A percentile compares a stretch with the other conserved stretches of the same genome.
Conservation (phyloP, 108 stramenopile genomes). For the Schizochytrium sp. region DNA sequence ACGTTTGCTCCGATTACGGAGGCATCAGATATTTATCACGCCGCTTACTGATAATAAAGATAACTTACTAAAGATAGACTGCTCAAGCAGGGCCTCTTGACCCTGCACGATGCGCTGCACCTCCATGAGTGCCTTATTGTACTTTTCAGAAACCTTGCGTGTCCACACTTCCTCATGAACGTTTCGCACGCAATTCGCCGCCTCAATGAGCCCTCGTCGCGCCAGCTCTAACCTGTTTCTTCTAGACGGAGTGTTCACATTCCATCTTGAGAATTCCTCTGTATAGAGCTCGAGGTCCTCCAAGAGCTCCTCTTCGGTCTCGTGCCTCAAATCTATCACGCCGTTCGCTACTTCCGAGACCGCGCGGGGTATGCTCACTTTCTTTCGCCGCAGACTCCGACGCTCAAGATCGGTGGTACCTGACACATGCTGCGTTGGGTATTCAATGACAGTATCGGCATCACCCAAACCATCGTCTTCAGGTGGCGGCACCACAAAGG, state of each 20-base stretch:
- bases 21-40: too few species aligned
- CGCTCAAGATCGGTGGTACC: background rate
- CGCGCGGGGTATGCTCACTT: background rate
- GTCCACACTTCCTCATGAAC: background rate
- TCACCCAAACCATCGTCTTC: background rate
- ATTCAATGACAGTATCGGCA: background rate
- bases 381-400: background rate
- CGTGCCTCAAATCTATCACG: background rate
- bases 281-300: slow-evolving; percentile 23
- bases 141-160: background rate
- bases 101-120: background rate
- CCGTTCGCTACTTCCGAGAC: background rate
- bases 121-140: background rate
- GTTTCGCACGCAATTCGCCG: background rate
- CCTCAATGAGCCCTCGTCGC: slow-evolving; percentile 19
- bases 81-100: background rate
- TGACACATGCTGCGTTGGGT: background rate
- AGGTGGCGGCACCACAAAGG: background rate
- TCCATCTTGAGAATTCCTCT: background rate
- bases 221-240: background rate
- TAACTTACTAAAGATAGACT: slow-evolving; percentile 10
- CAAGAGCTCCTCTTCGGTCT: background rate
- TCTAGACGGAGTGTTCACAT: background rate
- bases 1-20: too few species aligned
- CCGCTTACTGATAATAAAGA: background rate